Evolutionary conservation across 2,329 filamentous ascomycete species (phyloP).

Genomic region (Ceratocystis eucalypticola): DNA sequence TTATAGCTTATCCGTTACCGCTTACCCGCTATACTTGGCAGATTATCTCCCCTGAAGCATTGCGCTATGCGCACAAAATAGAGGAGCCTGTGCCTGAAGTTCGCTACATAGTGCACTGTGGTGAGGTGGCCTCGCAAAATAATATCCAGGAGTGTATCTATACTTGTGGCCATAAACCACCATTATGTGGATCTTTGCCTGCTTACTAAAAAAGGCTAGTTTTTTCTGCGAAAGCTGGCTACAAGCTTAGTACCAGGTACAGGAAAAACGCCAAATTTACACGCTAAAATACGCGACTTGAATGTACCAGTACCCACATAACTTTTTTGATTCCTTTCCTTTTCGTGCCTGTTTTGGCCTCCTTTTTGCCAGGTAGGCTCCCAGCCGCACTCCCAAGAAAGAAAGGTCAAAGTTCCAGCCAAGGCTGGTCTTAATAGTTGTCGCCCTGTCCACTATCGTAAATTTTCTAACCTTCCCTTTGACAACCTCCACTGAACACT

Average conservation of each 20-base stretch:
- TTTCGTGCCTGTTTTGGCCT: slow-evolving; percentile 6
- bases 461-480: slow-evolving; percentile 20
- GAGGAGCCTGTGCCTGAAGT: neutral
- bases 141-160: neutral
- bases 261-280: slow-evolving; percentile 5
- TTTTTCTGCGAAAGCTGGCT: neutral
- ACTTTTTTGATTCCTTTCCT: neutral
- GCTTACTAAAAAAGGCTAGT: neutral
- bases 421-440: slow-evolving; percentile 17
- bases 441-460: slow-evolving; percentile 19
- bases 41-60: neutral
- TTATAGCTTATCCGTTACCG: neutral
- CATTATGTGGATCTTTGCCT: neutral
- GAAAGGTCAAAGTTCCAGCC: slow-evolving; percentile 17
- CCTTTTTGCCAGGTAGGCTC: slow-evolving; percentile 18
- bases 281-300: slow-evolving; percentile 1
- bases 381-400: slow-evolving; percentile 15
- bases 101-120: too few species aligned
- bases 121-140: neutral
- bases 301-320: slow-evolving; percentile 12
- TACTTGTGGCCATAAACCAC: neutral
- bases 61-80: neutral
- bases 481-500: slow-evolving; percentile 13
- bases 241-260: slow-evolving; percentile 11
- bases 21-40: neutral